These are phyloP conservation scores for Choiromyces venosus DNA, from an alignment of 495 filamentous ascomycete species.

Conservation along the genomic window DNA sequence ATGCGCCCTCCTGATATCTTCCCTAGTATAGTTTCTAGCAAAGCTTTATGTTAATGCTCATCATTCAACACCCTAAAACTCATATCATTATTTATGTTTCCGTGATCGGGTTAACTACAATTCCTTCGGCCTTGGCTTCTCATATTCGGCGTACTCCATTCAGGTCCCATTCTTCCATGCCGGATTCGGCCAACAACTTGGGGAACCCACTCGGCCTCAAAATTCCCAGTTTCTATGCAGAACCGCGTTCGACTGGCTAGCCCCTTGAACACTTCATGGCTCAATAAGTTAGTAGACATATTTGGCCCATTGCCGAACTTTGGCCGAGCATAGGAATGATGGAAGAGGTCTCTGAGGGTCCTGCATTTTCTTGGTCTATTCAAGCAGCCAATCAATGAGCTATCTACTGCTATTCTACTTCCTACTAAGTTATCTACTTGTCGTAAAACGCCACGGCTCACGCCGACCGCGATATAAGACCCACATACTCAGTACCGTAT, in stretches of 20 bases:
- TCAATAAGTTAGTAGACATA: no score
- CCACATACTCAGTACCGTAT: background rate
- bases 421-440: background rate
- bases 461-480: background rate
- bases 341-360: background rate
- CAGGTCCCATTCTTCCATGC: background rate
- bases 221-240: no score
- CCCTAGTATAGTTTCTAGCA: background rate
- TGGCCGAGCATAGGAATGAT: background rate
- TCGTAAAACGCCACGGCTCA: background rate
- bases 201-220: background rate
- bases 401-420: background rate
- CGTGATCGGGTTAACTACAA: background rate
- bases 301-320: background rate
- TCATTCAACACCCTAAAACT: background rate
- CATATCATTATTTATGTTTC: background rate
- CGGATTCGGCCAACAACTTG: background rate
- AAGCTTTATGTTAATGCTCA: background rate
- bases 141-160: background rate
- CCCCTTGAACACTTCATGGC: no score
- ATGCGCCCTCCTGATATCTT: background rate
- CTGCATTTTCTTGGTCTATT: background rate
- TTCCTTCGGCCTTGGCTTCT: background rate
- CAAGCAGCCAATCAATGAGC: background rate
- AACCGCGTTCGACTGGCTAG: no score